Evolutionary conservation across 352 stramenopile genomes (phyloP).

Genomic region (Phytophthora megakarya): DNA sequence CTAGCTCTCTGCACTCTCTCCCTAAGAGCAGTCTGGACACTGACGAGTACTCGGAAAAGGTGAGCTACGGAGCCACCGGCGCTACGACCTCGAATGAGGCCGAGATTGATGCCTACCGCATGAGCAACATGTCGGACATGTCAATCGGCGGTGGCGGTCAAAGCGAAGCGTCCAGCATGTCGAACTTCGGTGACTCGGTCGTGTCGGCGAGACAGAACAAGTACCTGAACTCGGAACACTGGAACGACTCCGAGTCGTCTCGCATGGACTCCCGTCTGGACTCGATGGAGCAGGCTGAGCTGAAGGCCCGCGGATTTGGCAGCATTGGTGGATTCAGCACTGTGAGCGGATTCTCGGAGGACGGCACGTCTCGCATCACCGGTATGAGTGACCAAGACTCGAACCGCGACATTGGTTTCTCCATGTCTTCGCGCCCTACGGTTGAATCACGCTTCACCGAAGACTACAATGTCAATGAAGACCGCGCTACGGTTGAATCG

Average conservation of each 20-base stretch:
- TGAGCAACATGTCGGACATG: constrained; percentile 50
- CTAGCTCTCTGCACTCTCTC: constrained; percentile 28
- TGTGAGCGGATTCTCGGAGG: constrained; percentile 41
- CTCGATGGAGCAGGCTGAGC: constrained; percentile 40
- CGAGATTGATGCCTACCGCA: constrained; percentile 27
- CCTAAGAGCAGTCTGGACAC: constrained; percentile 30
- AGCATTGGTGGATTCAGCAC: constrained; percentile 49
- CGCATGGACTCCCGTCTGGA: constrained; percentile 44
- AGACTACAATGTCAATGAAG: constrained; percentile 17
- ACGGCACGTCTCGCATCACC: constrained; percentile 29
- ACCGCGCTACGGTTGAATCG: constrained; percentile 21
- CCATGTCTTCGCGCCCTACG: constrained; percentile 41
- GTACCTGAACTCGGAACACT: constrained; percentile 50
- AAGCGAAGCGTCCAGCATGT: constrained; percentile 54
- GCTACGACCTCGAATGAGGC: constrained; percentile 23
- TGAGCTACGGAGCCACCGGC: constrained; percentile 27
- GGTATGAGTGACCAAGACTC: constrained; percentile 38
- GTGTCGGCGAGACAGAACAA: constrained; percentile 47
- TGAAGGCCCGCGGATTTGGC: constrained; percentile 36
- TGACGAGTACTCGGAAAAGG: constrained; percentile 41
- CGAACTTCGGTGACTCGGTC: constrained; percentile 60
- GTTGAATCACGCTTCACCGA: constrained; percentile 36
- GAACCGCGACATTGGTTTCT: constrained; percentile 46
- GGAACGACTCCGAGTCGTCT: constrained; percentile 53
- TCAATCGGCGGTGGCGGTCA: constrained; percentile 43